phyloP scores from a whole-genome alignment of 495 filamentous ascomycete species.

The Hyaloscypha hepaticicola region DNA sequence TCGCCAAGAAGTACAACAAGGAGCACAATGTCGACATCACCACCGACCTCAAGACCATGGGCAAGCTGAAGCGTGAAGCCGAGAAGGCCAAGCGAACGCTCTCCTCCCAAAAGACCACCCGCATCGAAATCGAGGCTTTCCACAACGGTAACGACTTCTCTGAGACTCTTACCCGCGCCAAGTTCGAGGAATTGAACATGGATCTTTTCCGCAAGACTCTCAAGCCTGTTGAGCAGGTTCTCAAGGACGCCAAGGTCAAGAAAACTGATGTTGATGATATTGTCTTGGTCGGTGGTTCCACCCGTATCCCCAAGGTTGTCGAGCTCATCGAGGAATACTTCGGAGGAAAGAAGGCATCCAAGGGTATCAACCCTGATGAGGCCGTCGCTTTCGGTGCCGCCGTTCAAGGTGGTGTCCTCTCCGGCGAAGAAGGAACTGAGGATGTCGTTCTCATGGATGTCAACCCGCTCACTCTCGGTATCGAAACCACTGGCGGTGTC shows the following conservation, averaged over 20 bases:
- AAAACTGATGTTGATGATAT: conserved; percentile 86
- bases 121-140: conserved; percentile 98
- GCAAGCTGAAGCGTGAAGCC: conserved; percentile 99
- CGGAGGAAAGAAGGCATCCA: conserved; percentile 88
- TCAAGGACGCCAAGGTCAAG: conserved; percentile 89
- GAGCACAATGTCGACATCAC: conserved; percentile 89
- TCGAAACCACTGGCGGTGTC: conserved; percentile 96
- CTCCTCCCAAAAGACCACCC: conserved; percentile 96
- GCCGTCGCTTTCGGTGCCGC: conserved; percentile 97
- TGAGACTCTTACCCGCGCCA: conserved; percentile 95
- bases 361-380: conserved; percentile 98
- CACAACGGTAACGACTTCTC: conserved; percentile 97
- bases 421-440: conserved; percentile 76
- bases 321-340: conserved; percentile 95
- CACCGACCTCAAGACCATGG: conserved; percentile 98
- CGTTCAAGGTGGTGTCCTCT: conserved; percentile 94
- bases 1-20: conserved; percentile 99
- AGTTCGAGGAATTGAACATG: conserved; percentile 98
- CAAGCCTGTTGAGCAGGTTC: conserved; percentile 96
- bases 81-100: conserved; percentile 99
- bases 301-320: conserved; percentile 97
- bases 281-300: conserved; percentile 88
- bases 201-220: conserved; percentile 99
- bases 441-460: conserved; percentile 94
- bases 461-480: conserved; percentile 96